Evolutionary conservation across 1,284 basidiomycete species (phyloP).

Genomic region (Tylopilus sp.): DNA sequence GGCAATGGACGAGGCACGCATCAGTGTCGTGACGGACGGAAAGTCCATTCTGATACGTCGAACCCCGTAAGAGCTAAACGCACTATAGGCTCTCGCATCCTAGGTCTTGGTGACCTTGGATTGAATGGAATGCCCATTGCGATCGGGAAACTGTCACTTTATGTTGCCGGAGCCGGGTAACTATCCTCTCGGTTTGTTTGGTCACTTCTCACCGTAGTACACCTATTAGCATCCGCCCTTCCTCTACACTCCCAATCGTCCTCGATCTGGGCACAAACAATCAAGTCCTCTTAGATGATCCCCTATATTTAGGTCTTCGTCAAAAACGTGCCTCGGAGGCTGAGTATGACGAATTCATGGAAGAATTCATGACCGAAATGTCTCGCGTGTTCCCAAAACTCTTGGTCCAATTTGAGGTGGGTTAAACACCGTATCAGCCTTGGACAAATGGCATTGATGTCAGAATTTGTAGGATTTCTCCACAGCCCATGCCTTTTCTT

Average conservation of each 20-base stretch:
- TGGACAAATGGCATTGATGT: not conserved
- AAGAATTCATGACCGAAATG: conserved; percentile 90
- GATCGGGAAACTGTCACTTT: conserved; percentile 90
- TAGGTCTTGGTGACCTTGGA: conserved; percentile 89
- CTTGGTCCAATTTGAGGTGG: conserved; percentile 85
- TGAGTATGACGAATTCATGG: conserved; percentile 81
- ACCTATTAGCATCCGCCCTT: conserved; percentile 69
- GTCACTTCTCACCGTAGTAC: conserved; percentile 2
- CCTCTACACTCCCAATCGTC: conserved; percentile 83
- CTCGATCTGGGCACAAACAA: conserved; percentile 90
- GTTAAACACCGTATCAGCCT: conserved; percentile 5
- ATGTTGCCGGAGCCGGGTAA: conserved; percentile 84
- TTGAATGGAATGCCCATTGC: conserved; percentile 91
- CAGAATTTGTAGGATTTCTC: conserved; percentile 65
- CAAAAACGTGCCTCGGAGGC: conserved; percentile 63
- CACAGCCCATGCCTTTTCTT: conserved; percentile 82
- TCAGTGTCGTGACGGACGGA: conserved; percentile 88
- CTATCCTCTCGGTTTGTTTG: conserved; percentile 12
- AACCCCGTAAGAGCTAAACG: conserved; percentile 2
- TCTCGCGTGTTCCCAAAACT: conserved; percentile 72
- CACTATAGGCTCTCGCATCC: conserved; percentile 74
- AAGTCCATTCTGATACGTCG: conserved; percentile 16
- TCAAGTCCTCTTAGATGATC: conserved; percentile 77
- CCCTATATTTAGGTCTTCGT: conserved; percentile 85
- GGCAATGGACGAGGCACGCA: conserved; percentile 67